Base-by-base conservation (phyloP, 805 yeast genomes). In the Candida ovalis region DNA sequence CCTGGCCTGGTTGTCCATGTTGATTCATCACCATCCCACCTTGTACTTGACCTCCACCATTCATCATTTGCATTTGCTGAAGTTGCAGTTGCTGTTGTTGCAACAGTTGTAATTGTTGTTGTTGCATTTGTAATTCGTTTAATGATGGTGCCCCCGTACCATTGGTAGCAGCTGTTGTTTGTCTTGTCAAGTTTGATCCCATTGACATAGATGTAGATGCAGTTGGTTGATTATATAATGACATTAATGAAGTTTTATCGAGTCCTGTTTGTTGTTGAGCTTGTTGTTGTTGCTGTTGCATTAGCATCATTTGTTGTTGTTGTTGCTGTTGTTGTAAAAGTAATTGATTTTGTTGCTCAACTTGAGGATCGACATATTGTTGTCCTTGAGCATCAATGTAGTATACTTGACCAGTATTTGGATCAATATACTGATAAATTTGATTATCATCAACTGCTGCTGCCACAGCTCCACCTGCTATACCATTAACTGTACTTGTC, bases 341-440 rank as follows among this genome's bases (percentile, higher is more conserved):
- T 40, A 57, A 56, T 42, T 58, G 63, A 46, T 60, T 64, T 43
- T 57, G 54, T 41, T 64, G 67, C 42, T 56, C 38, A 4, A 21
- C 38, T 35, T 35, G 61, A 13, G 78, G 76, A 57, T 76, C 80
- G 48, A 77, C 59, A 53, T 76, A 77, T 57, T 84, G 86, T 57
- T 84, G 89, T 2, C 84, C 84, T 40, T 77, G 80, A 10, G 82
- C 75, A 58, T 86, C 91, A 32, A 85, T 78, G 56, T 85, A 86
- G 30, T 78, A 74, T 3, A 84, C 66, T 42, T 80, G 76, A 12
- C 92, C 91, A 0, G 89, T 83, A 7, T 76, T 69, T 2, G 90
- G 89, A 56, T 86, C 91, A 19, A 84, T 73, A 60, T 81, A 86
- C 59, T 84, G 92, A 57, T 69, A 85, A 65, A 73, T 81, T 63